phyloP scores from a whole-genome alignment of 2,329 filamentous ascomycete genomes.

The Sphaerostilbella broomeana region DNA sequence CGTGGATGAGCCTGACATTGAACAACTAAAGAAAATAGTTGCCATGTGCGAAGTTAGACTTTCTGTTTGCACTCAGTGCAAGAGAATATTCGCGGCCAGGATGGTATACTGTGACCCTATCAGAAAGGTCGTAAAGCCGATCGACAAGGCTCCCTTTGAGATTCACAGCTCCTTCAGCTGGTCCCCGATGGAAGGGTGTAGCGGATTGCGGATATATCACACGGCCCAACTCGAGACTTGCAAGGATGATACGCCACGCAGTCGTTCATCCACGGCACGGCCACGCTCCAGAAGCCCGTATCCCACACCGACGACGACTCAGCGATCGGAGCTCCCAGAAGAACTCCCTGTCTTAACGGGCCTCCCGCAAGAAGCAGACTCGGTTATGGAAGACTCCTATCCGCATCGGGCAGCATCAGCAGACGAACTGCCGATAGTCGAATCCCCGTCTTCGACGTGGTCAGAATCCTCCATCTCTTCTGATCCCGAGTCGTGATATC shows the following conservation, averaged over 20 bases:
- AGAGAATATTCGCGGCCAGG: constrained; percentile 7
- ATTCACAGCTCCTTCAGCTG: constrained; percentile 10
- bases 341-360: constrained; percentile 1
- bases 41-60: constrained; percentile 12
- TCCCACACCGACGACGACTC: constrained; percentile 7
- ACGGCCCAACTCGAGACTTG: constrained; percentile 4
- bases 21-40: neutral
- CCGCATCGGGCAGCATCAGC: constrained; percentile 1
- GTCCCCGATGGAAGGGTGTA: constrained; percentile 12
- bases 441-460: constrained; percentile 7
- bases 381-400: too few species aligned
- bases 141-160: constrained; percentile 7
- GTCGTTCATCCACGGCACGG: constrained; percentile 1
- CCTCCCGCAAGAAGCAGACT: too few species aligned
- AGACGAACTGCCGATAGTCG: constrained; percentile 1
- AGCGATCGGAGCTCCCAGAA: constrained; percentile 8
- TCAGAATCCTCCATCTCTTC: constrained; percentile 8
- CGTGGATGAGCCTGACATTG: too few species aligned
- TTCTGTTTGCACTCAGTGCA: constrained; percentile 10
- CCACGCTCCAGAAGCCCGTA: constrained; percentile 4
- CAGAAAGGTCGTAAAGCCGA: neutral
- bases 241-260: constrained; percentile 3
- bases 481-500: neutral
- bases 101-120: constrained; percentile 10
- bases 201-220: constrained; percentile 8